phyloP scores from a whole-genome alignment of 257 asterid genomes.

The Phtheirospermum japonicum region DNA sequence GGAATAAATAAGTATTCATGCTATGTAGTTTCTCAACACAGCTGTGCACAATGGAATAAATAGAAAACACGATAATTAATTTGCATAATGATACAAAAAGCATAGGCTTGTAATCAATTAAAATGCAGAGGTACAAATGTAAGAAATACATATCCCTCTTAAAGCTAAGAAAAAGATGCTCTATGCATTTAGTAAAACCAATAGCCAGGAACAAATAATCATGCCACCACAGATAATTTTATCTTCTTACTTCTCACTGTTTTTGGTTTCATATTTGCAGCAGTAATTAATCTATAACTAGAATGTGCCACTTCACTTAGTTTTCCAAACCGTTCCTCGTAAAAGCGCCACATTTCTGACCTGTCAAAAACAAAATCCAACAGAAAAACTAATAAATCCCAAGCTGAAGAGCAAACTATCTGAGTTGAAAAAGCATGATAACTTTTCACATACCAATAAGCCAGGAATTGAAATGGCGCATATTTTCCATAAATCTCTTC shows the following conservation, averaged over 20 bases:
- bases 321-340: slow-evolving; percentile 77
- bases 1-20: too few species aligned
- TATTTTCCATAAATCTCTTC: slow-evolving; percentile 61
- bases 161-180: too few species aligned
- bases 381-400: slow-evolving; percentile 9
- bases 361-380: slow-evolving; percentile 34
- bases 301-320: slow-evolving; percentile 54
- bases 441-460: slow-evolving; percentile 54
- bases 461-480: slow-evolving; percentile 82
- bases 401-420: slow-evolving; percentile 9
- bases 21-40: neutral
- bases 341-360: slow-evolving; percentile 77
- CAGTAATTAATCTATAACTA: slow-evolving; percentile 66
- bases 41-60: neutral
- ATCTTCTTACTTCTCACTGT: slow-evolving; percentile 42
- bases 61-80: neutral
- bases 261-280: slow-evolving; percentile 64
- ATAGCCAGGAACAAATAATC: neutral
- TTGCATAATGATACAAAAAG: neutral
- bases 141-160: too few species aligned
- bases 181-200: neutral
- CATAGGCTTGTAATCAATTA: neutral
- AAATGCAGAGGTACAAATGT: neutral
- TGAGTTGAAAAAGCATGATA: slow-evolving; percentile 1
- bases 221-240: slow-evolving; percentile 18